These are phyloP conservation scores for Entomophthora muscae DNA, from an alignment of 371 early-diverging fungal species.

Conservation along the genomic window DNA sequence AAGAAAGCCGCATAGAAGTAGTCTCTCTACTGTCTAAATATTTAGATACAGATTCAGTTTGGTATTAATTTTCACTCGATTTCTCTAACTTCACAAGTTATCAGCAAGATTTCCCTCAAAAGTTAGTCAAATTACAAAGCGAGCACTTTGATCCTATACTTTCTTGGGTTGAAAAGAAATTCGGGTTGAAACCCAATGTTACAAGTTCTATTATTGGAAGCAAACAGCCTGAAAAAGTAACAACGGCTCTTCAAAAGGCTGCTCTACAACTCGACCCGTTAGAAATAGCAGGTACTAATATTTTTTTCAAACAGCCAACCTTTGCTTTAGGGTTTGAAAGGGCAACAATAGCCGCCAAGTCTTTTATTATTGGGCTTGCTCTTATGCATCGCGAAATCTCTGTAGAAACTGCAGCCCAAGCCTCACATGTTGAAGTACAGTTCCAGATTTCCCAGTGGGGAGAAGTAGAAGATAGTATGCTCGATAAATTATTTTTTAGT, in stretches of 20 bases:
- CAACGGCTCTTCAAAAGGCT: slow-evolving; percentile 27
- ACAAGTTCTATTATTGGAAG: slow-evolving; percentile 53
- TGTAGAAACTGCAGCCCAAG: slow-evolving; percentile 60
- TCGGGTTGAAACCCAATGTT: slow-evolving; percentile 44
- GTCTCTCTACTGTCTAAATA: slow-evolving; percentile 58
- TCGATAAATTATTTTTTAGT: neutral
- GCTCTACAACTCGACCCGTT: slow-evolving; percentile 37
- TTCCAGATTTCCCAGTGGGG: slow-evolving; percentile 86
- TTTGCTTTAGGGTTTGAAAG: slow-evolving; percentile 58
- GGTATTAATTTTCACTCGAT: slow-evolving; percentile 18
- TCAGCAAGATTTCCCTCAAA: slow-evolving; percentile 57
- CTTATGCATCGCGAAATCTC: slow-evolving; percentile 48
- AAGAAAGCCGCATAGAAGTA: slow-evolving; percentile 35
- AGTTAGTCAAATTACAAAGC: slow-evolving; percentile 59
- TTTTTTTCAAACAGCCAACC: neutral
- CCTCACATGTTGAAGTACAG: slow-evolving; percentile 68
- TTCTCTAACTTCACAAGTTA: slow-evolving; percentile 21
- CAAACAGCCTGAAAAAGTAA: slow-evolving; percentile 40
- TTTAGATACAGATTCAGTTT: slow-evolving; percentile 74
- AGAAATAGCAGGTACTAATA: slow-evolving; percentile 35
- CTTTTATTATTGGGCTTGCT: slow-evolving; percentile 73
- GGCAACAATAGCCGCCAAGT: slow-evolving; percentile 72
- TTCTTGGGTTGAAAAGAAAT: slow-evolving; percentile 46
- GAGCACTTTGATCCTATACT: slow-evolving; percentile 67
- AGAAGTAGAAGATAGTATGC: slow-evolving; percentile 58